Evolutionary conservation across 2,329 filamentous ascomycete species (phyloP).

Genomic region (Fusarium papillatum): DNA sequence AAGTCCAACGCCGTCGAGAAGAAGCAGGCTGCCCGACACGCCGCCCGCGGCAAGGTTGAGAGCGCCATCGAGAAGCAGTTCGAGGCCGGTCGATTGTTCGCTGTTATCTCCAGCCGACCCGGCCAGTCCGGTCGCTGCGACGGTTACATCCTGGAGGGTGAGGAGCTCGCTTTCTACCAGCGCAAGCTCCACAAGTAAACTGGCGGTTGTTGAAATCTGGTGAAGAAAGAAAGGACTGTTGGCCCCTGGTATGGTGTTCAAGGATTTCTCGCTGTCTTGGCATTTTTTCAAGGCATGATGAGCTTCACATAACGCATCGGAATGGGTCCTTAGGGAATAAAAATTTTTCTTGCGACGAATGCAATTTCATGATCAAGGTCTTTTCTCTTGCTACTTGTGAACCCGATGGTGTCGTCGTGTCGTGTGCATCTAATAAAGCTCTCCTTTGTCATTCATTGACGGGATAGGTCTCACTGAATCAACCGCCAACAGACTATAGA

Average conservation of each 20-base stretch:
- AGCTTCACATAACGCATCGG: conserved; percentile 54
- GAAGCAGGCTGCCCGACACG: conserved; percentile 93
- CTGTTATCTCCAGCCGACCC: conserved; percentile 91
- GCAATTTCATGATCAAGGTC: conserved; percentile 46
- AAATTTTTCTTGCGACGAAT: conserved; percentile 52
- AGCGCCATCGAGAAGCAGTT: conserved; percentile 96
- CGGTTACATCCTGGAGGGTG: conserved; percentile 98
- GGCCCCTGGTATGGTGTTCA: conserved; percentile 54
- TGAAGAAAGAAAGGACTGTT: conserved; percentile 37
- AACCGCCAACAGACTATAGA: conserved; percentile 2
- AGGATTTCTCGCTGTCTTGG: conserved; percentile 53
- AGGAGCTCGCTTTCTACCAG: conserved; percentile 99
- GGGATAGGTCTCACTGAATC: not conserved
- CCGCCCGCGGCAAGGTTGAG: conserved; percentile 93
- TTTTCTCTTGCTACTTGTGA: conserved; percentile 36
- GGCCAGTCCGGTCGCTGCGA: conserved; percentile 97
- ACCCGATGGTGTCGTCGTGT: not conserved
- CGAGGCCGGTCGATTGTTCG: conserved; percentile 98
- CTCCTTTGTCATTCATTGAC: conserved; percentile 7
- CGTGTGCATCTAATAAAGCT: not conserved
- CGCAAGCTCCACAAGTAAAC: conserved; percentile 98
- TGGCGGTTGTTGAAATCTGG: conserved; percentile 35
- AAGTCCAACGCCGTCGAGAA: conserved; percentile 96
- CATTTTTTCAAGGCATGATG: conserved; percentile 52
- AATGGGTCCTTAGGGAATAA: conserved; percentile 55